Base-by-base conservation (phyloP, 352 stramenopile genomes). In the Globisporangium solare region DNA sequence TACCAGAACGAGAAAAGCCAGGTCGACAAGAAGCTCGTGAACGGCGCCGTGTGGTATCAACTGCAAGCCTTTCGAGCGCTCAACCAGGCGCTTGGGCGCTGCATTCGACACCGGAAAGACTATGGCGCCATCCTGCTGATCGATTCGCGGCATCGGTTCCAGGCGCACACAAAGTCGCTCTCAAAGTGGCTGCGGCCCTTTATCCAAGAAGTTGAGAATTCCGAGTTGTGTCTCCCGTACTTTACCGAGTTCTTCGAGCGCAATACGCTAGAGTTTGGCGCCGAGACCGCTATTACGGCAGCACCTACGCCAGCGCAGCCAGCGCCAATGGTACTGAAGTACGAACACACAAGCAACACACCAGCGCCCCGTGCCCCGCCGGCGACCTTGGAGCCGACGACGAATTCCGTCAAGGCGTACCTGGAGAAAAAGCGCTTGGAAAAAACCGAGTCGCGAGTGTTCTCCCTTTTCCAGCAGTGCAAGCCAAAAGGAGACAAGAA, bases 61-160 rank as follows among this genome's bases (percentile, higher is more conserved):
- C 88, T 99, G 37, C 95, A 99, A 66, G 97, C 97, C 0, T 97
- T 97, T 65, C 86, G 96, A n/a, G 97, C 97, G 13, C 87, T 99
- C 12, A 99, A 99, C 73, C 97, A 99, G 79, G 97, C 97, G 12
- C 83, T 99, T 17, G 98, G 98, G 1, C 87, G 98, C 43, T 98
- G 98, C 32, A 99, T 99, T 74, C 95, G 98, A 24, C 98, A 99
- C 69, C 86, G 89, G 5, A 72, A 88, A 27, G 98, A 99, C 70
- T 99, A 98, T 63, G 98, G 97, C 13, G 85, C 90, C 37, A 97
- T 99, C 45, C 71, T 99, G 27, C 74, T 99, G 21, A 71, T 98
- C 2, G 98, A 99, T 47, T 93, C 85, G 2, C 74, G 85, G 6
- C 83, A 92, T 66, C 75, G 79, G 4, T 77, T 76, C 27, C 72